A percentile compares a stretch with the other conserved stretches of the same genome.
Evolutionary conservation across 2,329 filamentous ascomycete species (phyloP).

Genomic region (Fusarium albosuccineum): DNA sequence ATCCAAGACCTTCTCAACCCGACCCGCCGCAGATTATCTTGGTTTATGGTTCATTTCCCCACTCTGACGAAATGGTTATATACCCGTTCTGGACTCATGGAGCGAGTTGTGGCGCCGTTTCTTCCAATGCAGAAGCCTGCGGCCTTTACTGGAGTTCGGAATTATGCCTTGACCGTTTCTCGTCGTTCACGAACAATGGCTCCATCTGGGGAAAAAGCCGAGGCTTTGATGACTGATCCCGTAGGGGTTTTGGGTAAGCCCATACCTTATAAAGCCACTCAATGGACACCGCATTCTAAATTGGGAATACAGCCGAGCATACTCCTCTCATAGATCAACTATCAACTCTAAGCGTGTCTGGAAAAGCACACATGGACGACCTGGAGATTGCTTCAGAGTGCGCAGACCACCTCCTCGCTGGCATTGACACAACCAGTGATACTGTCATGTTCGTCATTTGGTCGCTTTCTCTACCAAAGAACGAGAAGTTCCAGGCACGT

Average conservation of each 20-base stretch:
- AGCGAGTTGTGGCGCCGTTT: slow-evolving; percentile 5
- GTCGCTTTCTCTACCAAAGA: slow-evolving; percentile 60
- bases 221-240: neutral
- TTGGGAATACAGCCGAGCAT: no score
- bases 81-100: slow-evolving; percentile 14
- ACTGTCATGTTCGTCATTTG: slow-evolving; percentile 65
- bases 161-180: slow-evolving; percentile 25
- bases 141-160: slow-evolving; percentile 33
- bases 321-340: slow-evolving; percentile 46
- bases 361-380: slow-evolving; percentile 45
- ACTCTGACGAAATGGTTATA: slow-evolving; percentile 33
- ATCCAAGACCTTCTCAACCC: slow-evolving; percentile 36
- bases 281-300: no score
- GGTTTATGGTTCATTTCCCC: slow-evolving; percentile 29
- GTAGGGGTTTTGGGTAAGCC: no score
- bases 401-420: slow-evolving; percentile 66
- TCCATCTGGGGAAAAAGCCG: neutral
- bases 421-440: slow-evolving; percentile 66
- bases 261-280: no score
- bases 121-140: slow-evolving; percentile 38
- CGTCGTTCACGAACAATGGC: neutral
- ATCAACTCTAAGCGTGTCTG: slow-evolving; percentile 56
- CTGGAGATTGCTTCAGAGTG: slow-evolving; percentile 65
- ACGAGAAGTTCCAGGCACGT: slow-evolving; percentile 58
- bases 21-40: slow-evolving; percentile 29